phyloP scores from a whole-genome alignment of 495 filamentous ascomycete species.

The Podospora didyma region DNA sequence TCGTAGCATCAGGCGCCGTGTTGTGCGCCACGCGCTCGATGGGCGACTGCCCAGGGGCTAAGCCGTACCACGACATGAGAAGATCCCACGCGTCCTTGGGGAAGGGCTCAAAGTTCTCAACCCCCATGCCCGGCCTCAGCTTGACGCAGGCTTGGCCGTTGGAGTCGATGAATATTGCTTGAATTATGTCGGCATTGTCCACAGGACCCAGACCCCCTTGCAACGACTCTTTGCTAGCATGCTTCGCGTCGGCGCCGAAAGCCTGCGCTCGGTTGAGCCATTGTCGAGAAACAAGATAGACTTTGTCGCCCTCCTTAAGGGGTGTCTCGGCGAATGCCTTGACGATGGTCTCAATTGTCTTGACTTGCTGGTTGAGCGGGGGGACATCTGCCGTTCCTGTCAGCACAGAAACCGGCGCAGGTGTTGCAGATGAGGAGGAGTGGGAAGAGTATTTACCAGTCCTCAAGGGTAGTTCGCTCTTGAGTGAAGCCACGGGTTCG shows the following conservation, averaged over 20 bases:
- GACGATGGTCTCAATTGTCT: slow-evolving; percentile 61
- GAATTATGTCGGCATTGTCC: slow-evolving; percentile 74
- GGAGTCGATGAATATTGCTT: slow-evolving; percentile 44
- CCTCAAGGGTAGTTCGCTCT: slow-evolving; percentile 18
- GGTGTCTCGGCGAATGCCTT: slow-evolving; percentile 46
- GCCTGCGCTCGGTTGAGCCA: slow-evolving; percentile 78
- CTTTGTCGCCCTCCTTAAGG: slow-evolving; percentile 64
- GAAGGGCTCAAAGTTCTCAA: slow-evolving; percentile 71
- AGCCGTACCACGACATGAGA: slow-evolving; percentile 76
- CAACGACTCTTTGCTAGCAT: slow-evolving; percentile 55
- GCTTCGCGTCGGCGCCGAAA: slow-evolving; percentile 52
- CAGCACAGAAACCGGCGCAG: not conserved
- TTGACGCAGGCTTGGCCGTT: slow-evolving; percentile 61
- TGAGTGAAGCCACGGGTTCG: not conserved
- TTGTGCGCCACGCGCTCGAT: slow-evolving; percentile 78
- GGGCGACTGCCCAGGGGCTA: slow-evolving; percentile 63
- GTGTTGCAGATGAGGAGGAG: not conserved
- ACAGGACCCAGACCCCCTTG: slow-evolving; percentile 74
- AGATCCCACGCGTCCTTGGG: slow-evolving; percentile 77
- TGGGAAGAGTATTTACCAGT: slow-evolving; percentile 16
- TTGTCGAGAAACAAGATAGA: slow-evolving; percentile 69
- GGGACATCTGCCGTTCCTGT: slow-evolving; percentile 33
- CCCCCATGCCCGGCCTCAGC: slow-evolving; percentile 65
- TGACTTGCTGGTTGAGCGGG: slow-evolving; percentile 74
- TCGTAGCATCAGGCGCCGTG: slow-evolving; percentile 53